phyloP scores from a whole-genome alignment of 2,329 filamentous ascomycete genomes.

The Magnaporthiopsis rhizophila region DNA sequence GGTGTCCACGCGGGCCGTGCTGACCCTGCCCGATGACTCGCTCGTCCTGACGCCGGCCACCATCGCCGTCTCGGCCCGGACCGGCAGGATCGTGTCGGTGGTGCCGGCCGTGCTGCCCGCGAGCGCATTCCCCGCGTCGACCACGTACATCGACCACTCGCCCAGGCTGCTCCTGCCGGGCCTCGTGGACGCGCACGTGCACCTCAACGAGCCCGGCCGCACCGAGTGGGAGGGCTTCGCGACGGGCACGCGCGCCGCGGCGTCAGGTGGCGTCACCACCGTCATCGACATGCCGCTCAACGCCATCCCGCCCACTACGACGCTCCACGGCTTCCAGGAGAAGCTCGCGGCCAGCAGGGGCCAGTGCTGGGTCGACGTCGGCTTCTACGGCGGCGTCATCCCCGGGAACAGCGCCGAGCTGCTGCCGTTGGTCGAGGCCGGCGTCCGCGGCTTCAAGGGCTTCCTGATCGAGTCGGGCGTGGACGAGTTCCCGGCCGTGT shows the following conservation, averaged over 20 bases:
- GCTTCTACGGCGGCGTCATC: conserved; percentile 91
- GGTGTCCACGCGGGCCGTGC: conserved; percentile 73
- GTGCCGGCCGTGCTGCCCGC: conserved; percentile 65
- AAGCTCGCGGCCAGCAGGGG: conserved; percentile 78
- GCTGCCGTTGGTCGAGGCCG: conserved; percentile 70
- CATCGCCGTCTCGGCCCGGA: conserved; percentile 65
- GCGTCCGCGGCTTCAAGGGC: conserved; percentile 93
- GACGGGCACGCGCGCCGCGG: conserved; percentile 87
- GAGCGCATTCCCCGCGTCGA: conserved; percentile 64
- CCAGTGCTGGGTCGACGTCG: conserved; percentile 98
- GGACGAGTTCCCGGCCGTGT: conserved; percentile 92
- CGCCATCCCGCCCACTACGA: conserved; percentile 93
- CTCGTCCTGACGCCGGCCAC: conserved; percentile 70
- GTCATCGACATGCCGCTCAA: conserved; percentile 98
- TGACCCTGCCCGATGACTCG: conserved; percentile 59
- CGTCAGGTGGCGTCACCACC: conserved; percentile 92
- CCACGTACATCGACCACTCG: conserved; percentile 74
- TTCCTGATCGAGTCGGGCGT: conserved; percentile 97
- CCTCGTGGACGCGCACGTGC: conserved; percentile 92
- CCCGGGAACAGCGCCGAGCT: conserved; percentile 80
- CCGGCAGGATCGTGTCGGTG: conserved; percentile 74
- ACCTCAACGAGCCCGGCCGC: conserved; percentile 91
- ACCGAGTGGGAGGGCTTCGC: conserved; percentile 99
- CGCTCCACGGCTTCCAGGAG: conserved; percentile 69
- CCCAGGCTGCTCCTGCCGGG: conserved; percentile 81